phyloP scores from a whole-genome alignment of 1,139 yeast species.

The Nakaseomyces glabratus region DNA sequence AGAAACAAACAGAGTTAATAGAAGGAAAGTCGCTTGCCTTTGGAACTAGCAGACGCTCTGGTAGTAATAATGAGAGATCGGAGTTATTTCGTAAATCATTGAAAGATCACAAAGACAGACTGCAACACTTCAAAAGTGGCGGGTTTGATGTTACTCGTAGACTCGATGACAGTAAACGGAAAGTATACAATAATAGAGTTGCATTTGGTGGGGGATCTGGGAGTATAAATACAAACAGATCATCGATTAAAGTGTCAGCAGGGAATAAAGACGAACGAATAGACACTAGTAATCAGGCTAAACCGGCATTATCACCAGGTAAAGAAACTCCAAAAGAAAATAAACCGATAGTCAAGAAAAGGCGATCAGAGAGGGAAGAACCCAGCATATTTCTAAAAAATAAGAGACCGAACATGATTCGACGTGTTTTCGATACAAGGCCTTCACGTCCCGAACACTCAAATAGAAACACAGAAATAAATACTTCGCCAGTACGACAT shows the following conservation, averaged over 20 bases:
- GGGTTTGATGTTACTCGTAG: constrained; percentile 13
- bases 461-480: too few relatives aligned
- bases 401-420: too few relatives aligned
- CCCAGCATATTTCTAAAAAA: constrained; percentile 17
- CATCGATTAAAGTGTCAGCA: too few relatives aligned
- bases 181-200: constrained; percentile 8
- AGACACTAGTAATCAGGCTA: too few relatives aligned
- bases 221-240: too few relatives aligned
- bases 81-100: constrained; percentile 17
- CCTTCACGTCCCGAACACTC: too few relatives aligned
- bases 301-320: too few relatives aligned
- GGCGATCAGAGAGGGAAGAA: constrained; percentile 16
- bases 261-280: too few relatives aligned
- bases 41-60: constrained; percentile 5
- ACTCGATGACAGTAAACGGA: constrained; percentile 3
- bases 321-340: too few relatives aligned
- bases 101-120: constrained; percentile 19
- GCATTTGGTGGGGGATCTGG: constrained; percentile 30
- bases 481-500: too few relatives aligned
- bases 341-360: constrained; percentile 9
- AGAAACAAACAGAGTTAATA: constrained; percentile 37
- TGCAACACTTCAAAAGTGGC: constrained; percentile 20
- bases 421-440: too few relatives aligned
- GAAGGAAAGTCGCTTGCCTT: constrained; percentile 20
- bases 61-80: constrained; percentile 11